A percentile compares a stretch with the other conserved stretches of the same genome.
These are phyloP conservation scores for Cutaneotrichosporon sp. DNA, from an alignment of 1,284 basidiomycete species.

Conservation along the genomic window DNA sequence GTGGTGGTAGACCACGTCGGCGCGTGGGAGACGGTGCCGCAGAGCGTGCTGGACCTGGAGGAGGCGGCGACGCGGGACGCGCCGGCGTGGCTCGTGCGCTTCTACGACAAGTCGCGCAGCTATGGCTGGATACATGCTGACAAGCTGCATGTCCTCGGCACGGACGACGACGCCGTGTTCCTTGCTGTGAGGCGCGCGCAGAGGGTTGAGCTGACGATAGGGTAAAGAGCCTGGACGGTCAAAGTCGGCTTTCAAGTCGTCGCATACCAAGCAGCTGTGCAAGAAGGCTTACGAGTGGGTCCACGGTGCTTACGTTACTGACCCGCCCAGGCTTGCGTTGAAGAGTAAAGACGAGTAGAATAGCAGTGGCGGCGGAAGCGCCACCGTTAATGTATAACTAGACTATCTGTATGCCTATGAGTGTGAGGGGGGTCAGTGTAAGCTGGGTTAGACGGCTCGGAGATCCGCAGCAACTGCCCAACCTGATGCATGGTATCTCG, in stretches of 20 bases:
- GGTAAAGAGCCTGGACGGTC: constrained; percentile 26
- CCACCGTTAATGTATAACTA: too few relatives aligned
- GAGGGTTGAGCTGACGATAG: constrained; percentile 14
- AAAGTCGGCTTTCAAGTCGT: constrained; percentile 22
- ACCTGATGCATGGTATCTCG: not conserved
- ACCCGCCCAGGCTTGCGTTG: too few relatives aligned
- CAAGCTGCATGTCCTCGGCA: constrained; percentile 56
- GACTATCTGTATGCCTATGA: too few relatives aligned
- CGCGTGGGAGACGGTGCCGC: constrained; percentile 55
- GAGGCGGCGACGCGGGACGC: constrained; percentile 24
- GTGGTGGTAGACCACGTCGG: constrained; percentile 40
- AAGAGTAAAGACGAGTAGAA: too few relatives aligned
- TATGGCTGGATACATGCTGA: constrained; percentile 58
- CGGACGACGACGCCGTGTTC: constrained; percentile 49
- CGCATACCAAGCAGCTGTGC: constrained; percentile 14
- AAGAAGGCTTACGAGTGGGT: constrained; percentile 22
- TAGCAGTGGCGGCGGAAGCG: too few relatives aligned
- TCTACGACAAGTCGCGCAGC: constrained; percentile 59
- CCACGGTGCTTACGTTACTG: too few relatives aligned
- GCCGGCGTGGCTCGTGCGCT: constrained; percentile 55
- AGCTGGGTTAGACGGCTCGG: too few relatives aligned
- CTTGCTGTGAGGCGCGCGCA: constrained; percentile 17
- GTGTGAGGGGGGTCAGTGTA: too few relatives aligned
- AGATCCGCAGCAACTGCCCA: too few relatives aligned
- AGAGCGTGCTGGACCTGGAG: constrained; percentile 48